Conservation (phyloP, 2,329 filamentous ascomycete genomes). For the Xylariaceae sp. region DNA sequence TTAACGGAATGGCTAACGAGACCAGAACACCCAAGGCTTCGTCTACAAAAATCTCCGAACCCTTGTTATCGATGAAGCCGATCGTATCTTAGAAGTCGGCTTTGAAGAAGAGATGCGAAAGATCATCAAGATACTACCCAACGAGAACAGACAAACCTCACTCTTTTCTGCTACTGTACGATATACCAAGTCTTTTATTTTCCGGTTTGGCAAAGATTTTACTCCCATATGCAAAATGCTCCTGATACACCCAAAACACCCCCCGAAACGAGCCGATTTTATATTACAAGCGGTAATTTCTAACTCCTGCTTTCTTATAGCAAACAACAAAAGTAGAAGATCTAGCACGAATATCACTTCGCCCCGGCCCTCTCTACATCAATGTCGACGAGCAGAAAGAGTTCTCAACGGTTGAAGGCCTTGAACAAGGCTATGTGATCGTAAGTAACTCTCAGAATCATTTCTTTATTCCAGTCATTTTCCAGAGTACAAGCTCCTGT, state of each 20-base stretch:
- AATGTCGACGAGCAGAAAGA: constrained; percentile 93
- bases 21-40: constrained; percentile 90
- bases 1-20: no score
- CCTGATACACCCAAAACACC: no score
- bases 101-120: constrained; percentile 99
- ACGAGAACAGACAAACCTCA: constrained; percentile 89
- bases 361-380: constrained; percentile 91
- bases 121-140: constrained; percentile 92
- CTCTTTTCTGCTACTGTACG: constrained; percentile 98
- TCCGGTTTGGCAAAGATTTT: no score
- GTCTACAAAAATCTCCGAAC: constrained; percentile 68
- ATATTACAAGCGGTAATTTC: no score
- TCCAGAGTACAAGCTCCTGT: no score
- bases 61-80: constrained; percentile 94
- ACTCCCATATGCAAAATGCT: no score
- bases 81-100: constrained; percentile 94
- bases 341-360: constrained; percentile 89
- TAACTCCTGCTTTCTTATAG: no score
- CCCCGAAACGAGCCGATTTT: no score
- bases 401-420: constrained; percentile 87
- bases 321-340: constrained; percentile 99
- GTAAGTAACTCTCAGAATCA: no score
- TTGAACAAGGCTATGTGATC: constrained; percentile 95
- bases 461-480: no score
- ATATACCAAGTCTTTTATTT: no score